Evolutionary conservation across 2,329 filamentous ascomycete species (phyloP).

Genomic region (Pyricularia sp.): DNA sequence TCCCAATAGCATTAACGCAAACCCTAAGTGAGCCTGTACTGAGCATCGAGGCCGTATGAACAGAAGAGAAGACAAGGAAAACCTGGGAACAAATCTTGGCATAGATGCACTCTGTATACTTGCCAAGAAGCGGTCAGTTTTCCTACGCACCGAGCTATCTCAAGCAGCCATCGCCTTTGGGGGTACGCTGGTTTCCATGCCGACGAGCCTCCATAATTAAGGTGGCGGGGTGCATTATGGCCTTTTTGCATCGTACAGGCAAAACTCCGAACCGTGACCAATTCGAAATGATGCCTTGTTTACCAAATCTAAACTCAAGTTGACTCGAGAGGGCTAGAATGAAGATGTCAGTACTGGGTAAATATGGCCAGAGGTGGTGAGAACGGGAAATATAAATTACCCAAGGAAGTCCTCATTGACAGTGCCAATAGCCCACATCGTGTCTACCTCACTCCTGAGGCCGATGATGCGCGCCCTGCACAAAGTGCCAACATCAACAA

Average conservation of each 20-base stretch:
- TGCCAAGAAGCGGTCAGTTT: neutral
- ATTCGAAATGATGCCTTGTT: neutral
- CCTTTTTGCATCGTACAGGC: neutral
- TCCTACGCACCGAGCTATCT: neutral
- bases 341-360: neutral
- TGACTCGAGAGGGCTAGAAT: neutral
- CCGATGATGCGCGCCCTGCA: slow-evolving; percentile 92
- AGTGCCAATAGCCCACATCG: slow-evolving; percentile 94
- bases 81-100: neutral
- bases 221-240: neutral
- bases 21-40: neutral
- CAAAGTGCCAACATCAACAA: slow-evolving; percentile 89
- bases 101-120: neutral
- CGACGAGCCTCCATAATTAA: neutral
- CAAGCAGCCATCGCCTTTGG: neutral
- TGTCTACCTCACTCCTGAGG: slow-evolving; percentile 83
- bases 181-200: neutral
- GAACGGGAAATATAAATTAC: slow-evolving; percentile 28
- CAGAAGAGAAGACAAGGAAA: neutral
- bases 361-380: neutral
- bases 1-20: neutral
- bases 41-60: neutral
- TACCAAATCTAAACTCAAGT: neutral
- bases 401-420: slow-evolving; percentile 80
- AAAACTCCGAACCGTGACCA: neutral